A percentile compares a stretch with the other conserved stretches of the same genome.
Evolutionary conservation across 164 flowering plant genomes (phyloP).

Genomic region (Vitis labrusca): DNA sequence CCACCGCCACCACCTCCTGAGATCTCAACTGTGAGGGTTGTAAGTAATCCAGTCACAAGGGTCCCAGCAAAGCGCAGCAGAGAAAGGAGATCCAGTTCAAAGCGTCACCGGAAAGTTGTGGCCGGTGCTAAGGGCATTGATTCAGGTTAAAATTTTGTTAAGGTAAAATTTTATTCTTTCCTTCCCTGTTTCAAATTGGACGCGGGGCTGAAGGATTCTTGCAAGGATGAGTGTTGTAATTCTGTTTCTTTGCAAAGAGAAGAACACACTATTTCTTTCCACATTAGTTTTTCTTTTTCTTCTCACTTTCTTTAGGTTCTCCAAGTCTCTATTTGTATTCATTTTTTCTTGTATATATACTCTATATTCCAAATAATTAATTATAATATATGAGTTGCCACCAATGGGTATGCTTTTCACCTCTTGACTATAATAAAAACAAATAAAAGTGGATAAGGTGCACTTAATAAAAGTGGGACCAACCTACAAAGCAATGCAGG

Average conservation of each 20-base stretch:
- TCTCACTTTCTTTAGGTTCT: neutral
- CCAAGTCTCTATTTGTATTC: neutral
- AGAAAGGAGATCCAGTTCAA: slow-evolving; percentile 30
- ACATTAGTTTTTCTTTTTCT: neutral
- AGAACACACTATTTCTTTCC: neutral
- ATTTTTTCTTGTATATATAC: slow-evolving; percentile 29
- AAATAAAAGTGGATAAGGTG: too few species aligned
- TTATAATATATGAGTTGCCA: slow-evolving; percentile 13
- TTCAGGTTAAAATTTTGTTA: slow-evolving; percentile 27
- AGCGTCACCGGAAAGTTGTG: slow-evolving; percentile 36
- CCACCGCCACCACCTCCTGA: slow-evolving; percentile 18
- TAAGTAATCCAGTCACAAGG: slow-evolving; percentile 12
- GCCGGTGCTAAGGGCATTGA: slow-evolving; percentile 17
- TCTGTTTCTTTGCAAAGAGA: slow-evolving; percentile 5
- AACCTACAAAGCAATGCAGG: neutral
- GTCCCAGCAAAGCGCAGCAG: slow-evolving; percentile 28
- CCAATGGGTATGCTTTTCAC: neutral
- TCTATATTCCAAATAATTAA: slow-evolving; percentile 15
- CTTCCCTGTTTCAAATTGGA: slow-evolving; percentile 23
- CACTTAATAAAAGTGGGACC: neutral
- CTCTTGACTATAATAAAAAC: too few species aligned
- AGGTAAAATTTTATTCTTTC: slow-evolving; percentile 21
- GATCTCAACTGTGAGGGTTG: slow-evolving; percentile 9
- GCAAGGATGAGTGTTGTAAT: slow-evolving; percentile 23
- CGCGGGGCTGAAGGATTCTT: slow-evolving; percentile 23